Evolutionary conservation across 2,329 filamentous ascomycete species (phyloP).

Genomic region (Cladosporium sp.): DNA sequence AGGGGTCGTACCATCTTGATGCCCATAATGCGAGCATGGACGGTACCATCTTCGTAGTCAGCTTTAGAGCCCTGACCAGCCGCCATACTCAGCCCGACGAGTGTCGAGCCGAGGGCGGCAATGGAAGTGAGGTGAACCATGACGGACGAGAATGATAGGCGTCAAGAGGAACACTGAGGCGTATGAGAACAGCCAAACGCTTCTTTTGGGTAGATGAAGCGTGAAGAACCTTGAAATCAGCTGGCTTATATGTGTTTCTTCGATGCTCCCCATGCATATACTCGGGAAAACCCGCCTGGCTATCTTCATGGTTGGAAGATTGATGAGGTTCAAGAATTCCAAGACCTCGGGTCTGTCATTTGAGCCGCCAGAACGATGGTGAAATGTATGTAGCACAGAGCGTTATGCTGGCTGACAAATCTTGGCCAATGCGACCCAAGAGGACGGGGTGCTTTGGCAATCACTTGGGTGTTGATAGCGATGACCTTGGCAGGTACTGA

Average conservation of each 20-base stretch:
- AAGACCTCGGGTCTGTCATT: background rate
- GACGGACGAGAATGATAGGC: background rate
- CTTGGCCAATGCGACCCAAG: constrained; percentile 12
- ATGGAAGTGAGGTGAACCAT: constrained; percentile 13
- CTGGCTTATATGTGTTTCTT: no score
- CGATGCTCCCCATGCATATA: no score
- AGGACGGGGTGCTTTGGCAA: background rate
- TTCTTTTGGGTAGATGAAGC: no score
- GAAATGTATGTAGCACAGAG: background rate
- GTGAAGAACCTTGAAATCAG: no score
- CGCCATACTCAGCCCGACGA: constrained; percentile 13
- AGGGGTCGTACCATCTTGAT: constrained; percentile 20
- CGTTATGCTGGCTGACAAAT: background rate
- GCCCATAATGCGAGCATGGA: constrained; percentile 21
- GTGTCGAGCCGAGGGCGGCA: constrained; percentile 14
- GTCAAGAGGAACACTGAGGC: background rate
- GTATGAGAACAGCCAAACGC: no score
- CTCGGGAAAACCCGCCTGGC: background rate
- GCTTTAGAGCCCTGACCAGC: constrained; percentile 15
- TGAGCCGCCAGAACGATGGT: background rate
- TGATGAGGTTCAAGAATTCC: background rate
- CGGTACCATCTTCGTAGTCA: constrained; percentile 20
- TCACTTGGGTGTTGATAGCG: constrained; percentile 2
- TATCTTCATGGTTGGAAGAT: background rate
- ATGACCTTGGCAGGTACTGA: constrained; percentile 4